These are phyloP conservation scores for Pichia sp. DNA, from an alignment of 1,139 yeast species.

Conservation along the genomic window DNA sequence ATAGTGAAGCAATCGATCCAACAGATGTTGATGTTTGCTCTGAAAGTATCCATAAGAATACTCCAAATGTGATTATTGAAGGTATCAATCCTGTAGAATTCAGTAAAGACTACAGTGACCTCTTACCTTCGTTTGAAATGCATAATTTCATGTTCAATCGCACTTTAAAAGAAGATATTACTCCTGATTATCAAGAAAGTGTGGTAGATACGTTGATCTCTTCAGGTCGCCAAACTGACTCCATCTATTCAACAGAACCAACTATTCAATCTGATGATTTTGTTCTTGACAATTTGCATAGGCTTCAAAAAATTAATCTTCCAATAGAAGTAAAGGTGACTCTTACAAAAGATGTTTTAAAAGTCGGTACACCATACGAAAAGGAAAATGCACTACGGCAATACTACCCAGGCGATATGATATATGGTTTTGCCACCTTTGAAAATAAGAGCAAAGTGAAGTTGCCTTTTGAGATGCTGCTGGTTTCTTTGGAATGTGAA, in stretches of 20 bases:
- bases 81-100: not conserved
- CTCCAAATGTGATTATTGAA: too few species aligned
- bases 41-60: too few species aligned
- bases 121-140: conserved; percentile 64
- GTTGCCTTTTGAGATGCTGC: conserved; percentile 53
- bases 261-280: conserved; percentile 27
- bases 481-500: conserved; percentile 55
- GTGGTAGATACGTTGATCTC: not conserved
- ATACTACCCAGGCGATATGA: conserved; percentile 51
- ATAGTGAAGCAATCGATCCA: too few species aligned
- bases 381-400: conserved; percentile 6
- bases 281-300: conserved; percentile 35
- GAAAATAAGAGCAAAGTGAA: conserved; percentile 40
- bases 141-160: conserved; percentile 53
- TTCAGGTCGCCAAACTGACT: not conserved
- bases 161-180: conserved; percentile 22
- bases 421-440: conserved; percentile 51
- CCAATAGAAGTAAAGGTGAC: conserved; percentile 10
- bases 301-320: conserved; percentile 30
- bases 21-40: too few species aligned
- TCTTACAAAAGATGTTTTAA: conserved; percentile 5
- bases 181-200: conserved; percentile 25
- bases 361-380: not conserved
- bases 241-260: conserved; percentile 8
- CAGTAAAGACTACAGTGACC: conserved; percentile 33